A percentile compares a stretch with the other conserved stretches of the same genome.
phyloP scores from a whole-genome alignment of 495 filamentous ascomycete genomes.

The Amniculicola lignicola region DNA sequence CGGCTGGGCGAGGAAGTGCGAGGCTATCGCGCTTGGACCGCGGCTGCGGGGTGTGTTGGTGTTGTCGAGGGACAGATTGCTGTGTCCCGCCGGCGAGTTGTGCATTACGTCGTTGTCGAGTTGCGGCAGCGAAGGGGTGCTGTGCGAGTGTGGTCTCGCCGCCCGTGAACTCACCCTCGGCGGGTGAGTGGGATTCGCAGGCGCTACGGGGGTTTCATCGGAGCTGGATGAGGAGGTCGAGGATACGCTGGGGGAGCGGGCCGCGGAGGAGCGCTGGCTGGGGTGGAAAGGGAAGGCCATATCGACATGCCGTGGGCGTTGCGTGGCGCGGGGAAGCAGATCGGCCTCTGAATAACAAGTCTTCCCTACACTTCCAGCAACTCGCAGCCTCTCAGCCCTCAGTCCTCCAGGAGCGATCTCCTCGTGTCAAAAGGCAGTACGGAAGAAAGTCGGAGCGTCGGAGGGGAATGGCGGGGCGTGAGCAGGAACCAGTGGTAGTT shows the following conservation, averaged over 20 bases:
- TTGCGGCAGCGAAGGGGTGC: background rate
- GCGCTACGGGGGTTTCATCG: background rate
- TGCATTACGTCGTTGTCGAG: too few relatives aligned
- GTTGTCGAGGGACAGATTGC: background rate
- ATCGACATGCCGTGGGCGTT: background rate
- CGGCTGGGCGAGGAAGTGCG: constrained; percentile 9
- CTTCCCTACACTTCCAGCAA: too few relatives aligned
- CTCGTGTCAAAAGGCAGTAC: too few relatives aligned
- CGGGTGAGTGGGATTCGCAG: background rate
- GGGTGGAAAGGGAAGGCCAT: background rate
- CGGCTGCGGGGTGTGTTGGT: background rate
- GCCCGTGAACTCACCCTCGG: background rate
- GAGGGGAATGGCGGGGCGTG: too few relatives aligned
- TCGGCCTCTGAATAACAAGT: too few relatives aligned
- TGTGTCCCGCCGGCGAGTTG: too few relatives aligned
- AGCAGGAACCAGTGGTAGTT: too few relatives aligned
- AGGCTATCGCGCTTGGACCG: constrained; percentile 2
- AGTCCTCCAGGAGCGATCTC: too few relatives aligned
- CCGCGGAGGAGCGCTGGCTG: background rate
- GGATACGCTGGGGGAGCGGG: background rate
- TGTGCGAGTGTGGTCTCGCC: background rate
- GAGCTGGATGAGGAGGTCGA: too few relatives aligned
- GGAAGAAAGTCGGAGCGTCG: too few relatives aligned
- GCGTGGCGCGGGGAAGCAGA: background rate
- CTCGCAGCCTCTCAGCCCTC: too few relatives aligned